phyloP scores from a whole-genome alignment of 192 early-diverging fungal species.

The Backusella australiensis region DNA sequence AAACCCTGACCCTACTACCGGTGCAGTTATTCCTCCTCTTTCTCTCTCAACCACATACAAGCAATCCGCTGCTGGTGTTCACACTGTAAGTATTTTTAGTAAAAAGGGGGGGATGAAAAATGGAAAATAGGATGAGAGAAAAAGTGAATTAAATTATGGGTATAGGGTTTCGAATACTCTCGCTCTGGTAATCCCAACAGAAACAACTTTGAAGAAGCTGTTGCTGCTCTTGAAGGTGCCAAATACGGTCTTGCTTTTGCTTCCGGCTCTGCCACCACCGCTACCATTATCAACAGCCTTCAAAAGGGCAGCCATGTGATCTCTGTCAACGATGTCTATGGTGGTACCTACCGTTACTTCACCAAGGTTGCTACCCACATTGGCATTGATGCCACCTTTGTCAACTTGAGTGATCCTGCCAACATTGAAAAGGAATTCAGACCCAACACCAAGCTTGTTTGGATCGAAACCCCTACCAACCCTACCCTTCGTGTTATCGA shows the following conservation, averaged over 20 bases:
- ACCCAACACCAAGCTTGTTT: constrained; percentile 78
- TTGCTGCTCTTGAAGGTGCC: constrained; percentile 89
- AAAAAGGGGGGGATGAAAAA: background rate
- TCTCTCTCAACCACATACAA: constrained; percentile 96
- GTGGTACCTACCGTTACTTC: constrained; percentile 88
- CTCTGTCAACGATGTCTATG: constrained; percentile 89
- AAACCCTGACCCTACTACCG: constrained; percentile 84
- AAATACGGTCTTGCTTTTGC: constrained; percentile 85
- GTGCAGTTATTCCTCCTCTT: constrained; percentile 96
- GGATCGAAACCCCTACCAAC: constrained; percentile 89
- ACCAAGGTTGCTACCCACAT: constrained; percentile 73
- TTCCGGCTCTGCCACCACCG: constrained; percentile 84
- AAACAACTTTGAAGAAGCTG: constrained; percentile 73
- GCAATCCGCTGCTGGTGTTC: constrained; percentile 89
- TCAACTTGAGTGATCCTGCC: constrained; percentile 66
- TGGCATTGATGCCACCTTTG: constrained; percentile 74
- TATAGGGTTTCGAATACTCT: constrained; percentile 74
- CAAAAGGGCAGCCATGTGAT: constrained; percentile 72
- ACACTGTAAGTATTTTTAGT: constrained; percentile 52
- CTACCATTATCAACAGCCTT: constrained; percentile 72
- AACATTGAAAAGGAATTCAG: constrained; percentile 62
- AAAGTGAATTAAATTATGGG: background rate
- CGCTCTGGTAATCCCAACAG: constrained; percentile 82
- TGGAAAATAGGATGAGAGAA: background rate
- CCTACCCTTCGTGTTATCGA: constrained; percentile 82